Percentiles rank a stretch among this genome's conserved stretches.
Evolutionary conservation across 2,329 filamentous ascomycete genomes (phyloP).

Genomic region (Penicillium sp.): DNA sequence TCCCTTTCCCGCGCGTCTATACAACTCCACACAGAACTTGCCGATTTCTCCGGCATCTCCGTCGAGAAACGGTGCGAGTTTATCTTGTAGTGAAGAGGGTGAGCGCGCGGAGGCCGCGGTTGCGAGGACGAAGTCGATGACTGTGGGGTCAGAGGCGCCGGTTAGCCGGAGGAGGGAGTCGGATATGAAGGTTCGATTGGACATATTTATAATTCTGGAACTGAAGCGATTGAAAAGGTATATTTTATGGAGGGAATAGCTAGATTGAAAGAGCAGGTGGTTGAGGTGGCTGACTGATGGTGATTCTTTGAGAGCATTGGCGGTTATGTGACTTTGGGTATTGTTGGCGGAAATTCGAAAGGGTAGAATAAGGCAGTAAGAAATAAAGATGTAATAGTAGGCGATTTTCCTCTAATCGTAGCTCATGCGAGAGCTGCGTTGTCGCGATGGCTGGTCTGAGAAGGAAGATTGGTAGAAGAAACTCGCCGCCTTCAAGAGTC

Average conservation of each 20-base stretch:
- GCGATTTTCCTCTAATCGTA: background rate
- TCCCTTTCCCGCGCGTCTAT: constrained; percentile 35
- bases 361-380: background rate
- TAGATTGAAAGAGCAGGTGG: background rate
- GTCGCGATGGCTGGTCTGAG: background rate
- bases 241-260: background rate
- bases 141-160: constrained; percentile 60
- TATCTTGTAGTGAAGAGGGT: constrained; percentile 53
- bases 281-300: background rate
- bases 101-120: constrained; percentile 58
- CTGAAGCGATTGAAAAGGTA: background rate
- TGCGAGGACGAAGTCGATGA: constrained; percentile 62
- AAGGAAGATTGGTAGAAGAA: constrained; percentile 8
- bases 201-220: constrained; percentile 35
- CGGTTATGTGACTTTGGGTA: background rate
- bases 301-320: background rate
- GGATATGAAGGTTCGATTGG: constrained; percentile 50
- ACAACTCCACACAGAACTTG: constrained; percentile 55
- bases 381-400: background rate
- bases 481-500: constrained; percentile 17
- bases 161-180: constrained; percentile 59
- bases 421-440: background rate
- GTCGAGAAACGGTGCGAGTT: constrained; percentile 59
- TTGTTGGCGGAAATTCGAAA: background rate
- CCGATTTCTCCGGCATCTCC: constrained; percentile 52